Evolutionary conservation across 768 basidiomycete genomes (phyloP).

Genomic region (Trametes coccinea): DNA sequence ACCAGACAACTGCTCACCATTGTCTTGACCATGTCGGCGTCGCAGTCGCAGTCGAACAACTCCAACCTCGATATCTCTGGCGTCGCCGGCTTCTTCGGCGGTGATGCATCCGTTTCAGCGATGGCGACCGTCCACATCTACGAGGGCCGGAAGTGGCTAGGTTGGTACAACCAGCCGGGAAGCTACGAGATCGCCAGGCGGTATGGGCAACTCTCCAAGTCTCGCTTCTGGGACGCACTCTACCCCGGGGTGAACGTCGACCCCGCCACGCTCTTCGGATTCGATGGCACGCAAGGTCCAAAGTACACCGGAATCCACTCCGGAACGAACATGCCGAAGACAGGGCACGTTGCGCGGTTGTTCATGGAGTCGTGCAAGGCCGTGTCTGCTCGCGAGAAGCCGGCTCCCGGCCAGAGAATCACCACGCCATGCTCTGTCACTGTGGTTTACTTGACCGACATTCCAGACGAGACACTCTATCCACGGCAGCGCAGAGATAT

Average conservation of each 20-base stretch:
- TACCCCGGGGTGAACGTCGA: constrained; percentile 18
- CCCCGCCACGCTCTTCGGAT: constrained; percentile 16
- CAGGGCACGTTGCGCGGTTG: constrained; percentile 12
- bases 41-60: too few species aligned
- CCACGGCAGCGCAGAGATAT: background rate
- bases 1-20: too few species aligned
- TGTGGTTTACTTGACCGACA: background rate
- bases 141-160: constrained; percentile 20
- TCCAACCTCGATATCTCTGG: constrained; percentile 20
- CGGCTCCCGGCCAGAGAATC: background rate
- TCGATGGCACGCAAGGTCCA: constrained; percentile 11
- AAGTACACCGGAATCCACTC: constrained; percentile 10
- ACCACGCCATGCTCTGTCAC: constrained; percentile 1
- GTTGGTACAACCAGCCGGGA: constrained; percentile 21
- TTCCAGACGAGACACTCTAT: background rate
- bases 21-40: too few species aligned
- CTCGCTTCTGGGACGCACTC: constrained; percentile 18
- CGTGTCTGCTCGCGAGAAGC: background rate
- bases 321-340: constrained; percentile 13
- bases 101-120: constrained; percentile 15
- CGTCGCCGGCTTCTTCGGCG: constrained; percentile 17
- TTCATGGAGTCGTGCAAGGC: constrained; percentile 12
- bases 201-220: constrained; percentile 13
- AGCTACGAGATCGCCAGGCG: constrained; percentile 19
- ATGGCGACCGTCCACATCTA: constrained; percentile 21